phyloP scores from a whole-genome alignment of 2,329 filamentous ascomycete species.

The Verruconis gallopava region DNA sequence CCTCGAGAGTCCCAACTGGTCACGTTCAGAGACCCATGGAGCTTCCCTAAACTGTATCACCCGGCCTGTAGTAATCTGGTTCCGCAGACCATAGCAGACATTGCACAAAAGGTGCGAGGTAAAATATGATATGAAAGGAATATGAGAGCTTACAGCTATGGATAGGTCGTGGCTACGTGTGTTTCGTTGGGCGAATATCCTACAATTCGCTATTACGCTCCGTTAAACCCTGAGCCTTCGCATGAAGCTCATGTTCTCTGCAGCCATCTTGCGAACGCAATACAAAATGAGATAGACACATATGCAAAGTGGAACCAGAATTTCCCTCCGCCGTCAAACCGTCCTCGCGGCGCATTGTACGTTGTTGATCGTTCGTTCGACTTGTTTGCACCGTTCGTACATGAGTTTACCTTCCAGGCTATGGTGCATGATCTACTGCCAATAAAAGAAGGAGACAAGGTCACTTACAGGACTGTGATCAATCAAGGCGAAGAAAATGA shows the following conservation, averaged over 20 bases:
- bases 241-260: conserved; percentile 86
- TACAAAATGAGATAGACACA: conserved; percentile 81
- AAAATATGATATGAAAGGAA: background rate
- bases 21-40: conserved; percentile 89
- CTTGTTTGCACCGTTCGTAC: conserved; percentile 69
- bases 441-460: conserved; percentile 78
- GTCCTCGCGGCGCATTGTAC: conserved; percentile 71
- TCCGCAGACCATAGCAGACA: conserved; percentile 63
- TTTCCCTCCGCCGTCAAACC: conserved; percentile 66
- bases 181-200: conserved; percentile 90
- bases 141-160: conserved; percentile 2
- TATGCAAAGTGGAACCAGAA: conserved; percentile 75
- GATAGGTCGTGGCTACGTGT: conserved; percentile 70
- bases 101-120: conserved; percentile 68
- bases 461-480: conserved; percentile 68
- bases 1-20: conserved; percentile 84
- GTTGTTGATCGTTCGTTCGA: conserved; percentile 93
- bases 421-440: conserved; percentile 92
- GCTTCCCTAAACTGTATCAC: conserved; percentile 86
- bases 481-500: conserved; percentile 60
- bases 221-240: conserved; percentile 52
- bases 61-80: conserved; percentile 79
- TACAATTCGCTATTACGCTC: conserved; percentile 80
- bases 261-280: conserved; percentile 75
- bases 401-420: conserved; percentile 97